Evolutionary conservation across 495 filamentous ascomycete genomes (phyloP).

Genomic region (Penicillium longicatenatum): DNA sequence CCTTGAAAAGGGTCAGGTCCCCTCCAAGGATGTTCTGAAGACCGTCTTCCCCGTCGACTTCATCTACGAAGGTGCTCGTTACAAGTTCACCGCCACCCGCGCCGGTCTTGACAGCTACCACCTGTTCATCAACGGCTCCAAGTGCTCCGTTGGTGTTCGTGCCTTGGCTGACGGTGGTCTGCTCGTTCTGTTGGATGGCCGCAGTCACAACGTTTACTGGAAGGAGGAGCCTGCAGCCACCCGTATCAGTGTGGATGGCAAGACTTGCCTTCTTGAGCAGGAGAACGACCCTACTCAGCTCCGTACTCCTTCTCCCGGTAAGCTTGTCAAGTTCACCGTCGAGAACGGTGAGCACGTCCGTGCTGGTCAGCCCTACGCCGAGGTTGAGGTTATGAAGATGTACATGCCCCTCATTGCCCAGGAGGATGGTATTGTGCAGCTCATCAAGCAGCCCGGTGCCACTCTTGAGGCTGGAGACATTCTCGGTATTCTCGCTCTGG

Average conservation of each 20-base stretch:
- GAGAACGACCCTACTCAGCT: conserved; percentile 99
- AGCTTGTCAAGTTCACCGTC: conserved; percentile 97
- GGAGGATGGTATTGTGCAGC: conserved; percentile 94
- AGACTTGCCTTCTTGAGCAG: conserved; percentile 96
- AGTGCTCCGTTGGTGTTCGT: conserved; percentile 90
- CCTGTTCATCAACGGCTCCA: conserved; percentile 98
- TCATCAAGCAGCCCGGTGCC: conserved; percentile 98
- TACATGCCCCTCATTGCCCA: conserved; percentile 98
- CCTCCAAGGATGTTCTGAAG: conserved; percentile 93
- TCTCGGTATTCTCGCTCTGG: conserved; percentile 93
- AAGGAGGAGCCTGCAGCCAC: conserved; percentile 97
- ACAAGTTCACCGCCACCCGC: conserved; percentile 97
- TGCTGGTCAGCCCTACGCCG: conserved; percentile 91
- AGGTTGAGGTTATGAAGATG: conserved; percentile 99
- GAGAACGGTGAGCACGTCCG: conserved; percentile 95
- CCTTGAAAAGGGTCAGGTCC: conserved; percentile 97
- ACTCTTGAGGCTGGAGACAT: conserved; percentile 98
- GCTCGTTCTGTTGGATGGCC: conserved; percentile 84
- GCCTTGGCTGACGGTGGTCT: conserved; percentile 92
- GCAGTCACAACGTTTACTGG: conserved; percentile 99
- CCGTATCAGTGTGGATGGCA: conserved; percentile 93
- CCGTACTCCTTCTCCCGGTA: conserved; percentile 91
- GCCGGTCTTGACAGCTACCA: conserved; percentile 95
- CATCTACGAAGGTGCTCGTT: conserved; percentile 94
- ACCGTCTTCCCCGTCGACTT: conserved; percentile 98